phyloP scores from a whole-genome alignment of 2,329 filamentous ascomycete genomes.

The Pyrenophora seminiperda region DNA sequence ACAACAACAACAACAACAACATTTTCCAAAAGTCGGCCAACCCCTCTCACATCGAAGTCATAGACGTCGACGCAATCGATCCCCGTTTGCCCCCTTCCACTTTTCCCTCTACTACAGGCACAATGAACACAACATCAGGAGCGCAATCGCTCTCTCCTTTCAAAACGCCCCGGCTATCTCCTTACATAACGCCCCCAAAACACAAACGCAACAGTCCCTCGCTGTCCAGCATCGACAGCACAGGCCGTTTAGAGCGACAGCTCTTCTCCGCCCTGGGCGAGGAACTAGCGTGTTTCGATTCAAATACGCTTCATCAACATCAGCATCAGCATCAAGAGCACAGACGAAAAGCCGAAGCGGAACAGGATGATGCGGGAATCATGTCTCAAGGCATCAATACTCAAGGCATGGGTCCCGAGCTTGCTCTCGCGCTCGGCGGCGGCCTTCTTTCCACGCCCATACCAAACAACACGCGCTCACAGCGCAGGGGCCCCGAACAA shows the following conservation, averaged over 20 bases:
- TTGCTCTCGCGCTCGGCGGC: slow-evolving; percentile 12
- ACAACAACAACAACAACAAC: slow-evolving; percentile 1
- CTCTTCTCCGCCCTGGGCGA: slow-evolving; percentile 42
- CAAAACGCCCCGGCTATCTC: slow-evolving; percentile 19
- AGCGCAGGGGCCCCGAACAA: slow-evolving; percentile 1
- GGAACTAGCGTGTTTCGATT: slow-evolving; percentile 33
- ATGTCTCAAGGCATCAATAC: slow-evolving; percentile 10
- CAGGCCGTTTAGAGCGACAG: slow-evolving; percentile 33
- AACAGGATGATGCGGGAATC: no score
- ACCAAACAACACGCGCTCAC: neutral
- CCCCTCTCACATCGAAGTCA: slow-evolving; percentile 22
- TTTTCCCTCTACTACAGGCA: no score
- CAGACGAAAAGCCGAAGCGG: no score
- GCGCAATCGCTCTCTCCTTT: slow-evolving; percentile 18
- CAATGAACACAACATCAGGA: slow-evolving; percentile 3
- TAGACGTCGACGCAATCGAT: slow-evolving; percentile 33
- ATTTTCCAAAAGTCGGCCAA: neutral
- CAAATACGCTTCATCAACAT: no score
- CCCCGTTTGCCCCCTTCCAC: slow-evolving; percentile 1
- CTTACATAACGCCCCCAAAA: slow-evolving; percentile 28
- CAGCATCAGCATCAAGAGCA: no score
- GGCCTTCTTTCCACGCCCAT: no score
- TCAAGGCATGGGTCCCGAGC: slow-evolving; percentile 21
- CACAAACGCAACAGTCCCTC: slow-evolving; percentile 6
- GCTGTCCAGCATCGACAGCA: slow-evolving; percentile 40